Base-by-base conservation (phyloP, 306 rosid species). In the Cucurbita argyrosperma region DNA sequence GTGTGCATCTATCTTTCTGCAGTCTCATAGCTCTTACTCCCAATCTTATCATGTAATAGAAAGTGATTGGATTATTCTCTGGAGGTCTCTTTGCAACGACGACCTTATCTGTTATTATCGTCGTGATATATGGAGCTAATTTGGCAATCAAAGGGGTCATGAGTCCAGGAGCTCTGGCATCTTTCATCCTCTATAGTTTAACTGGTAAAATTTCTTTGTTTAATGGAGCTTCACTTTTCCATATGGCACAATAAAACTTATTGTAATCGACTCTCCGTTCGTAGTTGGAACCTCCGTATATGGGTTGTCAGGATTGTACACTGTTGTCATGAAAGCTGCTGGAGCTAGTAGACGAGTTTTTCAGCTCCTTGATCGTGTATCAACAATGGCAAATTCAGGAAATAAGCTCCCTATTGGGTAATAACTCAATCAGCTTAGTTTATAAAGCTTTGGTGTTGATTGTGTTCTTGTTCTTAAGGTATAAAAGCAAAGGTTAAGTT, bases 311-410 rank as follows among this genome's bases (percentile, higher is more conserved):
- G 91, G 90, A 76, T 60, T 87, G 79, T 90, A 88, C 66, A 88
- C 95, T 5, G 83, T 82, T 47, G 83, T 84, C 67, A 84, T 90
- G 96, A 90, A 90, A 84, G 96, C 96, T 74, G 90, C 92, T 5
- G 96, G 96, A 35, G 95, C 92, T 71, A 90, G 96, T 78, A 87
- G 96, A 78, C 82, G 95, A 70, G 96, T 88, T 61, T 90, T 90
- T 75, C 96, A 90, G 88, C 82, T 90, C 51, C 70, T 90, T 80
- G 95, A 90, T 63, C 92, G 90, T 69, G 80, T 61, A 61, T 88
- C 96, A 45, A 72, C 92, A 81, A 88, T 88, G 95, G 83, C 85
- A 8, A 84, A 73, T 54, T 35, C 95, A 1, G 96, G 96, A 77
- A 67, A 84, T 68, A 81, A 87, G 76, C 88, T 90, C 82, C 96